A percentile compares a stretch with the other conserved stretches of the same genome.
phyloP scores from a whole-genome alignment of 768 basidiomycete genomes.

The Mycena chlorophos region DNA sequence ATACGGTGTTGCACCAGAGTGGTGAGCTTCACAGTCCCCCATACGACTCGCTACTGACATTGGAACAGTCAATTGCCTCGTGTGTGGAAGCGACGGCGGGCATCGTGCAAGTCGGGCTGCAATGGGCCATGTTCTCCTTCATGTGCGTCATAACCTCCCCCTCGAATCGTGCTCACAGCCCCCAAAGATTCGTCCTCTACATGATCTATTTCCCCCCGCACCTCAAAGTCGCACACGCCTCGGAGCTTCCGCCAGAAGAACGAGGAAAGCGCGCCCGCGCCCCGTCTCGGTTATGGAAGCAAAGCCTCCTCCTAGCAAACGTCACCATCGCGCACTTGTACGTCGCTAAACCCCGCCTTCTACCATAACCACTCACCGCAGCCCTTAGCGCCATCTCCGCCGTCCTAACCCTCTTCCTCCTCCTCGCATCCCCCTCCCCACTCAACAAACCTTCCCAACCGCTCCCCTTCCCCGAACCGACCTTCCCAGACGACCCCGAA shows the following conservation, averaged over 20 bases:
- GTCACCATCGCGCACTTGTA: conserved; percentile 74
- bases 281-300: conserved; percentile 50
- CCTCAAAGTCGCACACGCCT: conserved; percentile 62
- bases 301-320: conserved; percentile 77
- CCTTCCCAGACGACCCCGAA: conserved; percentile 35
- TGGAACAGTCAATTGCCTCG: conserved; percentile 55
- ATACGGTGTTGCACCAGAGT: conserved; percentile 78
- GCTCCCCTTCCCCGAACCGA: conserved; percentile 38
- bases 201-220: conserved; percentile 88
- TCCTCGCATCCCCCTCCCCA: conserved; percentile 43
- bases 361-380: conserved; percentile 1
- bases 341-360: conserved; percentile 28
- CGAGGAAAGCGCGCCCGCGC: conserved; percentile 1
- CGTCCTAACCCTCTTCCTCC: conserved; percentile 63
- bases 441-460: conserved; percentile 34
- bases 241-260: neutral
- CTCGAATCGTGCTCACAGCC: neutral
- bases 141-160: conserved; percentile 55
- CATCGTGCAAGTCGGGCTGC: conserved; percentile 74
- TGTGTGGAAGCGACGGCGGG: conserved; percentile 84
- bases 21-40: conserved; percentile 45
- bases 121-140: conserved; percentile 82
- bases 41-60: conserved; percentile 6
- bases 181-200: conserved; percentile 76
- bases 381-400: conserved; percentile 50